A percentile compares a stretch with the other conserved stretches of the same genome.
Conservation (phyloP, 192 early-diverging fungal species). For the Oehlia diaphana region DNA sequence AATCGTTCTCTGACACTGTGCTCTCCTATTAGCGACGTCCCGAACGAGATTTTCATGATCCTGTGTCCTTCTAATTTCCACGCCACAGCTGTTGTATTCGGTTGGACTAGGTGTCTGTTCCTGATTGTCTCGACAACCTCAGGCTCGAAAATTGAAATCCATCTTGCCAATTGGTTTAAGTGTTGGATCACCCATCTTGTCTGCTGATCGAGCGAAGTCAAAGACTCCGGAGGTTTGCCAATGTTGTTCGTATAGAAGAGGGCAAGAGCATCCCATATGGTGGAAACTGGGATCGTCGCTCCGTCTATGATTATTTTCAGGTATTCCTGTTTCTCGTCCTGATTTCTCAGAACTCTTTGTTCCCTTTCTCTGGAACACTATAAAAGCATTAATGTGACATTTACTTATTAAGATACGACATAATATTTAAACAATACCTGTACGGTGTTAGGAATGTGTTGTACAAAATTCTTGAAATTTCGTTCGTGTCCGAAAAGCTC, state of each 20-base stretch:
- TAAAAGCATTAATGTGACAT: not conserved
- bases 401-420: slow-evolving; percentile 9
- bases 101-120: too few species aligned
- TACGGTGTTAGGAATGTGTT: too few species aligned
- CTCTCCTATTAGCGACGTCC: too few species aligned
- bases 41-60: too few species aligned
- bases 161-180: too few species aligned
- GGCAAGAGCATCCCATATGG: not conserved
- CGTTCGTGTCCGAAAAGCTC: too few species aligned
- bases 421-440: slow-evolving; percentile 20
- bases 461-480: too few species aligned
- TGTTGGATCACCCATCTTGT: not conserved
- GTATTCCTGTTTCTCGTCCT: not conserved
- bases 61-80: too few species aligned
- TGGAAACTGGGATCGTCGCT: slow-evolving; percentile 1
- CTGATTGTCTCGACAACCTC: too few species aligned
- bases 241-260: not conserved
- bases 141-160: too few species aligned
- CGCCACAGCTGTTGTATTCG: too few species aligned
- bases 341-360: slow-evolving; percentile 9
- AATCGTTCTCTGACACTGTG: too few species aligned
- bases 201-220: not conserved
- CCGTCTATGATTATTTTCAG: slow-evolving; percentile 2
- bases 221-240: not conserved
- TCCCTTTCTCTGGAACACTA: slow-evolving; percentile 3